phyloP scores from a whole-genome alignment of 345 rosid genomes.

The Corymbia maculata region DNA sequence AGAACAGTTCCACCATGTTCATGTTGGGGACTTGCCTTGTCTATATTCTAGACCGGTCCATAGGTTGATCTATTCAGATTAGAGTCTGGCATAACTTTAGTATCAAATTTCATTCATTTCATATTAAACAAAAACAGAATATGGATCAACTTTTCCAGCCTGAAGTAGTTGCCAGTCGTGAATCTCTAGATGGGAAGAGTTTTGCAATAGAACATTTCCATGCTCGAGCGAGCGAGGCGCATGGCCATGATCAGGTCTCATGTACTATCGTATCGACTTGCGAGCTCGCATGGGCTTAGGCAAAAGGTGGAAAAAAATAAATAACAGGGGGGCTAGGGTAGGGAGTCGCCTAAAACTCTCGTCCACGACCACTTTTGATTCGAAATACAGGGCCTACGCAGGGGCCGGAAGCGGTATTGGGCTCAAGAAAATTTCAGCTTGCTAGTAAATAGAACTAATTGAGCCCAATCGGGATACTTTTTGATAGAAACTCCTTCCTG shows the following conservation, averaged over 20 bases:
- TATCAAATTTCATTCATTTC: not conserved
- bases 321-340: no score
- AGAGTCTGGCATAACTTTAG: accelerated
- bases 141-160: not conserved
- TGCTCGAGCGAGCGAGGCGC: not conserved
- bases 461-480: not conserved
- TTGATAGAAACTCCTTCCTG: not conserved
- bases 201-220: not conserved
- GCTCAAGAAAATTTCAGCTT: no score
- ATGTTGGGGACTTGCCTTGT: not conserved
- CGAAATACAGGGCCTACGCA: no score
- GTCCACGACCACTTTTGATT: no score
- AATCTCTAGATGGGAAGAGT: not conserved
- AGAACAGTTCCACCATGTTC: not conserved
- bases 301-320: no score
- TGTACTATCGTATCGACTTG: no score
- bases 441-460: no score
- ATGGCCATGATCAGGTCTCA: not conserved
- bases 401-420: no score
- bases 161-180: not conserved
- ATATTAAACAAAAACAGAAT: no score
- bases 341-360: no score
- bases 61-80: not conserved
- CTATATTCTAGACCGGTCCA: not conserved
- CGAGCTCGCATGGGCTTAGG: no score